Base-by-base conservation (phyloP, 148 eudicot genomes). In the Rhododendron williamsianum region DNA sequence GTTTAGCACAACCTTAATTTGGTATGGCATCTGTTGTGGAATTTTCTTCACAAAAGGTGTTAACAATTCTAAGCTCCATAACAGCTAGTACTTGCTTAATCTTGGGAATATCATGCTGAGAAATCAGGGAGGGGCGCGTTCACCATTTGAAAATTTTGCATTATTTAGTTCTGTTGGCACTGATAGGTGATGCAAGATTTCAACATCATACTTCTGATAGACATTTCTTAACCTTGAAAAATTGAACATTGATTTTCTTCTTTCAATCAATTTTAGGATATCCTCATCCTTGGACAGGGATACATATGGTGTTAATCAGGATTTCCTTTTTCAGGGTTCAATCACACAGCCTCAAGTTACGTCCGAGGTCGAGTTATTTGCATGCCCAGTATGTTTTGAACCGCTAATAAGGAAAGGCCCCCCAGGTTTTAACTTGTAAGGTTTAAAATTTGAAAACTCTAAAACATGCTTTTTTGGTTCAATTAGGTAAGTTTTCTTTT, bases 371-470 rank as follows among this genome's bases (percentile, higher is more conserved):
- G 93, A 95, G 33, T 87, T 91, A 78, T 91, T 95, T 88, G 94
- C 98, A 38, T 97, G 99, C 87, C 96, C 99, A 23, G 89, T 97
- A 72, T 97, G 99, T 86, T 93, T 91, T 85, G 95, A 92, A 56
- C 94, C 96, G 30, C 89, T 97, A 56, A 88, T 86, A 65, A 91
- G 99, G 90, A 95, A 91, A 90, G 99, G 99, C 12, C 94, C 94
- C 43, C 78, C 92, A 54, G 98, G 98, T 30, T 86, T 97, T 86
- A 97, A 93, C 91, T 80, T 97, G 99, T 97, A 97, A 95, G 99
- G 86, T 87, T 6, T 5, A 2, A 65, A 72, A 72, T 6, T 21
- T 36, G 0, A 65, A 56, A 2, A 4, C 38, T 35, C 63, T 8
- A 52, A 78, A 63, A 43, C 41, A 16, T n/a, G n/a, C 10, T 15